A percentile compares a stretch with the other conserved stretches of the same genome.
Evolutionary conservation across 257 asterid species (phyloP).

Genomic region (Penstemon newberryi): DNA sequence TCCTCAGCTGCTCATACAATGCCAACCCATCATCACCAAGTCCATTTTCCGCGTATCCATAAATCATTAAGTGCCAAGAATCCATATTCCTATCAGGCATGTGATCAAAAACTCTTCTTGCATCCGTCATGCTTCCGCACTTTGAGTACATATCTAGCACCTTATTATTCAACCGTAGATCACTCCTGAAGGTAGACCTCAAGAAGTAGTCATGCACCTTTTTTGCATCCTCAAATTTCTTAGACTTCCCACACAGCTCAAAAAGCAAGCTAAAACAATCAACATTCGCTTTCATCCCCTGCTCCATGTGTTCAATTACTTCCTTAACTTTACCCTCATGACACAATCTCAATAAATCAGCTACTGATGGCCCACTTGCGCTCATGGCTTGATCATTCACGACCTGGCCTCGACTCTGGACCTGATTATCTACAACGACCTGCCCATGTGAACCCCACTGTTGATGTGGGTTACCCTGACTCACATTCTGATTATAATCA

Average conservation of each 20-base stretch:
- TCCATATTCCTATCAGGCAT: slow-evolving; percentile 83
- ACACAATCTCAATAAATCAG: slow-evolving; percentile 60
- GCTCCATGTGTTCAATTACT: slow-evolving; percentile 74
- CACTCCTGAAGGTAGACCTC: slow-evolving; percentile 72
- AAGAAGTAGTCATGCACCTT: slow-evolving; percentile 83
- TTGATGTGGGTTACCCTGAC: slow-evolving; percentile 26
- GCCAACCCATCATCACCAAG: slow-evolving; percentile 90
- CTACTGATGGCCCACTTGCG: slow-evolving; percentile 25
- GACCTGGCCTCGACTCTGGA: slow-evolving; percentile 43
- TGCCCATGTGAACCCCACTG: slow-evolving; percentile 33
- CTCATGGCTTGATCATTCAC: slow-evolving; percentile 30
- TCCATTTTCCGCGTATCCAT: slow-evolving; percentile 76
- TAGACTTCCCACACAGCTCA: slow-evolving; percentile 62
- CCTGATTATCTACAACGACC: slow-evolving; percentile 34
- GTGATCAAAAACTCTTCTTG: slow-evolving; percentile 85
- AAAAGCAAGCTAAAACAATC: slow-evolving; percentile 75
- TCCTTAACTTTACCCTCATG: slow-evolving; percentile 77
- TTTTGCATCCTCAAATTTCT: slow-evolving; percentile 84
- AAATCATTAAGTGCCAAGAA: slow-evolving; percentile 89
- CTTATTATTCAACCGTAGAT: slow-evolving; percentile 60
- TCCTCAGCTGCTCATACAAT: slow-evolving; percentile 81
- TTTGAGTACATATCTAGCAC: slow-evolving; percentile 79
- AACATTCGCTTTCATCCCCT: slow-evolving; percentile 63
- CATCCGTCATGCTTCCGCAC: slow-evolving; percentile 90
- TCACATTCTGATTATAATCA: slow-evolving; percentile 29